Percentiles rank a stretch among this genome's conserved stretches.
Conservation (phyloP, 371 early-diverging fungal genomes). For the Quaeritorhiza haematococci region DNA sequence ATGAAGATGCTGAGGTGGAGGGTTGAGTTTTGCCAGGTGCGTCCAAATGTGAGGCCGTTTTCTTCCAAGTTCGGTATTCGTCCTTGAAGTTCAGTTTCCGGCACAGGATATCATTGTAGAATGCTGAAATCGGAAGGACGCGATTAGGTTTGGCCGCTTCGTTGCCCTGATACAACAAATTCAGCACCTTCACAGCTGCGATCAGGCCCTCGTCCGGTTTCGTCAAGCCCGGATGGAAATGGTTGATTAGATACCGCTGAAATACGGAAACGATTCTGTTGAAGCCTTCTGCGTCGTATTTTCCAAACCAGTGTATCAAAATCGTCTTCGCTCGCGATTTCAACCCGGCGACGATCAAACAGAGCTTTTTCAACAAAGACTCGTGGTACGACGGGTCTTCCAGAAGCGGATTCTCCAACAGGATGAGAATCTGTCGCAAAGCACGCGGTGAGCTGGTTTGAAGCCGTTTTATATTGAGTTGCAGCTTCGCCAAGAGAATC, state of each 20-base stretch:
- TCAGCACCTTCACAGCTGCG: slow-evolving; percentile 55
- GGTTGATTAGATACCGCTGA: slow-evolving; percentile 39
- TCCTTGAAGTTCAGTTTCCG: slow-evolving; percentile 71
- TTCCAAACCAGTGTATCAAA: slow-evolving; percentile 44
- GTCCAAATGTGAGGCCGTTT: too few species aligned
- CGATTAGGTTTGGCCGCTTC: slow-evolving; percentile 17
- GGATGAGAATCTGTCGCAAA: slow-evolving; percentile 38
- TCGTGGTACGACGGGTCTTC: slow-evolving; percentile 43
- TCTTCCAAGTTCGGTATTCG: slow-evolving; percentile 68
- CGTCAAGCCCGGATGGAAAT: slow-evolving; percentile 47
- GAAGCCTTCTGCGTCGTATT: slow-evolving; percentile 32
- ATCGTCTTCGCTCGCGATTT: slow-evolving; percentile 18
- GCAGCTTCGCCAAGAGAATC: slow-evolving; percentile 45
- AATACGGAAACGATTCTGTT: slow-evolving; percentile 24
- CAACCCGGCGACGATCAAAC: slow-evolving; percentile 35
- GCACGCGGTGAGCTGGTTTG: slow-evolving; percentile 18
- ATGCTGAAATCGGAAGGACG: slow-evolving; percentile 47
- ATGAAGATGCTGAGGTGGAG: background rate
- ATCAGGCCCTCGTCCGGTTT: slow-evolving; percentile 58
- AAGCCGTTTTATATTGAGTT: slow-evolving; percentile 34
- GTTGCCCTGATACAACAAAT: slow-evolving; percentile 53
- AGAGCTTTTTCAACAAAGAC: slow-evolving; percentile 38
- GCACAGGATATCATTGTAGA: slow-evolving; percentile 56
- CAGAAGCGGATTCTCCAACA: slow-evolving; percentile 50
- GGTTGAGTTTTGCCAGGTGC: slow-evolving; percentile 4